Conservation (phyloP, 768 basidiomycete species). For the Suillus ampliporus region DNA sequence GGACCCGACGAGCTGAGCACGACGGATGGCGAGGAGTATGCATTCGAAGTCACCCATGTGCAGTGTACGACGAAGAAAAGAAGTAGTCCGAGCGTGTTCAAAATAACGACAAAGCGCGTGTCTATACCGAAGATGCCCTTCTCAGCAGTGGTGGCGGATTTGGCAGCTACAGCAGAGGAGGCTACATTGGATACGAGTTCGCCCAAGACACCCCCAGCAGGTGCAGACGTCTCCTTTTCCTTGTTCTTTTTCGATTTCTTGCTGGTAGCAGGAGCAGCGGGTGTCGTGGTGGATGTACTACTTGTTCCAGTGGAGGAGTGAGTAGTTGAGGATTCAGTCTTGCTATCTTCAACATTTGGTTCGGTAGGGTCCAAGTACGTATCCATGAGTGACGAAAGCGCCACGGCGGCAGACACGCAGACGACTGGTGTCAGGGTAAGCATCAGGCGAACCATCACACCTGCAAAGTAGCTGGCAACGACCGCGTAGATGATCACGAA, state of each 20-base stretch:
- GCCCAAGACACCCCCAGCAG: constrained; percentile 40
- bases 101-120: constrained; percentile 74
- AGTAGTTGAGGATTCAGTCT: constrained; percentile 14
- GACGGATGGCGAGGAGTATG: constrained; percentile 98
- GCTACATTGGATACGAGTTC: constrained; percentile 49
- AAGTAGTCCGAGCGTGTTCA: constrained; percentile 79
- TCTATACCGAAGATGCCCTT: constrained; percentile 87
- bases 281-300: constrained; percentile 35
- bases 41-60: constrained; percentile 93
- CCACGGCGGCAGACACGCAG: constrained; percentile 91
- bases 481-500: constrained; percentile 99
- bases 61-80: constrained; percentile 94
- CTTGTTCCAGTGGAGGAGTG: constrained; percentile 23
- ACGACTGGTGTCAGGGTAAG: constrained; percentile 96
- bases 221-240: constrained; percentile 51
- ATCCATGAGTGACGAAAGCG: constrained; percentile 85
- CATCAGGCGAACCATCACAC: constrained; percentile 99
- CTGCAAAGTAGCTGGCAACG: constrained; percentile 97
- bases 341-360: constrained; percentile 48
- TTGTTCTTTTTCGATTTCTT: constrained; percentile 64
- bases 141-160: constrained; percentile 28
- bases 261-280: constrained; percentile 29
- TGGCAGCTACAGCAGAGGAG: constrained; percentile 30
- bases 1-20: constrained; percentile 80
- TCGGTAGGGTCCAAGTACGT: constrained; percentile 87